Percentiles rank a stretch among this genome's conserved stretches.
Conservation (phyloP, 177 flowering plant genomes). For the Vitis hybrid region DNA sequence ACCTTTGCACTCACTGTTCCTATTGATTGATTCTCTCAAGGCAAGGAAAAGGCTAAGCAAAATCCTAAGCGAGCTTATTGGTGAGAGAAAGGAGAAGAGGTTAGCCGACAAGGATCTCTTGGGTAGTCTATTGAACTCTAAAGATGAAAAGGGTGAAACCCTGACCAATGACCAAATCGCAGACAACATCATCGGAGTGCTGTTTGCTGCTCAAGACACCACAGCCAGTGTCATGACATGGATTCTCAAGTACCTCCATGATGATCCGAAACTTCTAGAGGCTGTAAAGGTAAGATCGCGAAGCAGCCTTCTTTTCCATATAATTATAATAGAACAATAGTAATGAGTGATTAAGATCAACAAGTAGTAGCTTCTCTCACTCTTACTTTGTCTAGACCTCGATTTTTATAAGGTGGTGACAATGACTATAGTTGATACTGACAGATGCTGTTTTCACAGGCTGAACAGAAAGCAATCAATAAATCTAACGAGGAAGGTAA, state of each 20-base stretch:
- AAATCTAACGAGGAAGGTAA: constrained; percentile 39
- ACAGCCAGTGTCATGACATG: constrained; percentile 95
- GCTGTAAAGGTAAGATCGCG: constrained; percentile 56
- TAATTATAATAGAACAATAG: neutral
- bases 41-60: constrained; percentile 64
- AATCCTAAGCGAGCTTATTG: constrained; percentile 56
- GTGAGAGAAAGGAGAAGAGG: constrained; percentile 59
- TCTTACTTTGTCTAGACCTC: neutral
- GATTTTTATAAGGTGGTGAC: neutral
- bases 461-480: constrained; percentile 61
- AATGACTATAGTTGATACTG: neutral
- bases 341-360: neutral
- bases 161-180: constrained; percentile 68
- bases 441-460: constrained; percentile 34
- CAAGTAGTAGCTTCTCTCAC: neutral
- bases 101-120: constrained; percentile 49
- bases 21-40: constrained; percentile 24
- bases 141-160: constrained; percentile 49
- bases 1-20: neutral
- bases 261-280: constrained; percentile 71
- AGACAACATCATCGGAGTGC: constrained; percentile 87
- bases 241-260: constrained; percentile 85
- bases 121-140: constrained; percentile 53
- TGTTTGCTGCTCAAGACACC: constrained; percentile 96
- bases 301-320: neutral